Conservation (phyloP, 768 basidiomycete species). For the Suillus sp. region DNA sequence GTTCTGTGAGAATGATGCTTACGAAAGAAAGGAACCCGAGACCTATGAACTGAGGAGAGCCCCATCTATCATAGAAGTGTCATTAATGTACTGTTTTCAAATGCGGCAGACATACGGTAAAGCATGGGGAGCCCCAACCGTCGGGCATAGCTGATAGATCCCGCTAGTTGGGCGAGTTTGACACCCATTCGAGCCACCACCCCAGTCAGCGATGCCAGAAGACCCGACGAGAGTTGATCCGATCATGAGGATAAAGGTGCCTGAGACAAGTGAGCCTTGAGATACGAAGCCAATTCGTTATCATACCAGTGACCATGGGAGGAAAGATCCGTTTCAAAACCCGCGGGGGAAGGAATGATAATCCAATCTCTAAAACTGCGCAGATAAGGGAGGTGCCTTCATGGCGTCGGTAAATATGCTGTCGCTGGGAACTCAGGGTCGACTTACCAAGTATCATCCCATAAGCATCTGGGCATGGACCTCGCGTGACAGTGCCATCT, state of each 20-base stretch:
- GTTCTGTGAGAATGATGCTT: slow-evolving; percentile 74
- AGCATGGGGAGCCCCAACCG: slow-evolving; percentile 66
- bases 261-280: slow-evolving; percentile 32
- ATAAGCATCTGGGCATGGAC: slow-evolving; percentile 77
- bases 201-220: slow-evolving; percentile 81
- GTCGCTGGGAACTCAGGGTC: not conserved
- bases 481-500: slow-evolving; percentile 61
- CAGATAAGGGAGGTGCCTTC: slow-evolving; percentile 76
- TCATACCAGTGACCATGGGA: slow-evolving; percentile 71
- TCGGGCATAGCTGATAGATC: slow-evolving; percentile 73
- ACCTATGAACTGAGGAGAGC: slow-evolving; percentile 81
- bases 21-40: slow-evolving; percentile 84
- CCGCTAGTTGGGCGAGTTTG: slow-evolving; percentile 59
- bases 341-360: slow-evolving; percentile 73
- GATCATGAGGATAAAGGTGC: slow-evolving; percentile 79
- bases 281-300: not conserved
- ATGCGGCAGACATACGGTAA: slow-evolving; percentile 47
- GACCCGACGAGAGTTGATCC: slow-evolving; percentile 75
- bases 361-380: slow-evolving; percentile 76
- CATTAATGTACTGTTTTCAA: slow-evolving; percentile 1
- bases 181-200: slow-evolving; percentile 79
- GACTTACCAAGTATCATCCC: slow-evolving; percentile 69
- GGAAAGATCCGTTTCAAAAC: slow-evolving; percentile 71
- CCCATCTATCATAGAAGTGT: slow-evolving; percentile 52
- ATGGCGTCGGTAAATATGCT: not conserved